Percentiles rank a stretch among this genome's conserved stretches.
Evolutionary conservation across 2,329 filamentous ascomycete species (phyloP).

Genomic region (Aspergillaceae sp.): DNA sequence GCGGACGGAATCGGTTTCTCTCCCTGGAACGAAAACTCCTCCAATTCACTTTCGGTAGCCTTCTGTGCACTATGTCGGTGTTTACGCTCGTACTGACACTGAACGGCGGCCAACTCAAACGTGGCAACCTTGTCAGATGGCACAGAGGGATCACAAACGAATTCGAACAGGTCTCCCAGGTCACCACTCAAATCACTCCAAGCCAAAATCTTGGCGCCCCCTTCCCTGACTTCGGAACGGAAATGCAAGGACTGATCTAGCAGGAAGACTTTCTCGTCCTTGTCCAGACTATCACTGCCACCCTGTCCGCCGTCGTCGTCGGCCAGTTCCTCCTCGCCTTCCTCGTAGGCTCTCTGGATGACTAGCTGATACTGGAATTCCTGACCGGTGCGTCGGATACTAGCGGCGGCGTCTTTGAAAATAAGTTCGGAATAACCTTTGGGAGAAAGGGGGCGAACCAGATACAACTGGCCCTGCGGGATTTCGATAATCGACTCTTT

Average conservation of each 20-base stretch:
- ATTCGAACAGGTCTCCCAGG: constrained; percentile 91
- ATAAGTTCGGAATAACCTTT: constrained; percentile 99
- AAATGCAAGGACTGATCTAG: constrained; percentile 90
- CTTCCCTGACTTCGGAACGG: constrained; percentile 70
- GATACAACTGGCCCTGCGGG: constrained; percentile 90
- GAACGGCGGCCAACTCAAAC: constrained; percentile 73
- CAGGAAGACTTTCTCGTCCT: constrained; percentile 94
- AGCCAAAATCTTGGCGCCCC: constrained; percentile 76
- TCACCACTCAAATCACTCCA: constrained; percentile 95
- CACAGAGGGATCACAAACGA: constrained; percentile 76
- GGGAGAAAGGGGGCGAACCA: constrained; percentile 86
- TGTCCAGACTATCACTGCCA: constrained; percentile 69
- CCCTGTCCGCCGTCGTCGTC: constrained; percentile 83
- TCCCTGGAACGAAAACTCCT: constrained; percentile 69
- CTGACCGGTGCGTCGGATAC: constrained; percentile 84
- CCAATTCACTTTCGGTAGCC: constrained; percentile 71
- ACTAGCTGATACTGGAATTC: constrained; percentile 97
- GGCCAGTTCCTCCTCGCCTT: constrained; percentile 88
- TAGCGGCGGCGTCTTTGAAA: constrained; percentile 91
- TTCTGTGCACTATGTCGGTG: constrained; percentile 71
- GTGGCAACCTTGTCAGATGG: constrained; percentile 62
- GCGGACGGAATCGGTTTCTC: constrained; percentile 54
- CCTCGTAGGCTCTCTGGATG: constrained; percentile 90
- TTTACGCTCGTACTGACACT: constrained; percentile 98
- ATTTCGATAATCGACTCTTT: constrained; percentile 94